Evolutionary conservation across 1,139 yeast species (phyloP).

Genomic region (Blastobotrys aristatus): DNA sequence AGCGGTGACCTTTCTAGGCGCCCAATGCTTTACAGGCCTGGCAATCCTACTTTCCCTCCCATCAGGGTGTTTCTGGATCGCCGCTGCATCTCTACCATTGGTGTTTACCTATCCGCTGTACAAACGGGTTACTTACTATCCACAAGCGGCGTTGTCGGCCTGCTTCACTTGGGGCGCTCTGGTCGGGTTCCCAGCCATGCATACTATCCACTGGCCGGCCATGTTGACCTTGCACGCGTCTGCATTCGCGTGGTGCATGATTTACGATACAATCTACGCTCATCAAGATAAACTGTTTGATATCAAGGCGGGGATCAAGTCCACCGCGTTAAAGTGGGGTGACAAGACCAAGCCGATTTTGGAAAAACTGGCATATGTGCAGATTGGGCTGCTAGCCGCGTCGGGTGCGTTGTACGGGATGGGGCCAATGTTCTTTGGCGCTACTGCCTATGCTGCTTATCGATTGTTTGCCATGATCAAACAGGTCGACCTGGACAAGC

Average conservation of each 20-base stretch:
- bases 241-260: conserved; percentile 88
- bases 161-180: conserved; percentile 96
- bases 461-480: conserved; percentile 63
- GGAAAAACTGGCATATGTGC: conserved; percentile 58
- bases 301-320: conserved; percentile 81
- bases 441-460: conserved; percentile 62
- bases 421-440: conserved; percentile 76
- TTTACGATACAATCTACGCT: conserved; percentile 93
- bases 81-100: conserved; percentile 73
- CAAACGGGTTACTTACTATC: conserved; percentile 91
- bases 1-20: conserved; percentile 71
- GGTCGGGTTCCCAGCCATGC: conserved; percentile 94
- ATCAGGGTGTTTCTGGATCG: conserved; percentile 72
- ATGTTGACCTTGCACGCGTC: conserved; percentile 76
- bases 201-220: conserved; percentile 63
- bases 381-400: conserved; percentile 55
- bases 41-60: conserved; percentile 71
- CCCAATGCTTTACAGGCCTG: conserved; percentile 72
- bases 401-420: conserved; percentile 78
- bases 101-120: conserved; percentile 88
- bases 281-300: conserved; percentile 95
- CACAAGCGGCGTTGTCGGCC: conserved; percentile 75
- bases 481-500: conserved; percentile 71
- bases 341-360: conserved; percentile 65
- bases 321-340: conserved; percentile 95